These are phyloP conservation scores for Fraxinus baroniana DNA, from an alignment of 305 asterid species.

Conservation along the genomic window DNA sequence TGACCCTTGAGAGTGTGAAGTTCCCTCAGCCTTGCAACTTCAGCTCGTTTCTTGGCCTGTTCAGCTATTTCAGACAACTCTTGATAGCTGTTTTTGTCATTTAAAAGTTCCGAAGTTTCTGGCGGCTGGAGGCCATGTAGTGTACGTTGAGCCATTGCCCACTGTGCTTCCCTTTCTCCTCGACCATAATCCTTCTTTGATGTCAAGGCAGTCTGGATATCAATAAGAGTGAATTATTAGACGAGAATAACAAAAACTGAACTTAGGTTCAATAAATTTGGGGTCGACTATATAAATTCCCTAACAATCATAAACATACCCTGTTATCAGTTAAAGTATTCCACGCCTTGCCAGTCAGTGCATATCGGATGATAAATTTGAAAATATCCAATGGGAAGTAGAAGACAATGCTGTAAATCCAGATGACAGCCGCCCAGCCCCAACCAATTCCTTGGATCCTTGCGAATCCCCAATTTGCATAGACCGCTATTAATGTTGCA, in stretches of 20 bases:
- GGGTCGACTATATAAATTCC: no score
- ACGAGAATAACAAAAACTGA: background rate
- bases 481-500: constrained; percentile 51
- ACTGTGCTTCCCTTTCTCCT: constrained; percentile 76
- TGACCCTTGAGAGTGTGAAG: constrained; percentile 55
- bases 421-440: constrained; percentile 59
- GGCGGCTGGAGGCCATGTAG: constrained; percentile 64
- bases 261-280: background rate
- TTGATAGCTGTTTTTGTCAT: constrained; percentile 31
- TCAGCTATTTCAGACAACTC: constrained; percentile 53
- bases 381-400: constrained; percentile 52
- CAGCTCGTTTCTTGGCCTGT: constrained; percentile 55
- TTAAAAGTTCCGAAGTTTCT: constrained; percentile 31
- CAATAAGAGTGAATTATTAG: background rate
- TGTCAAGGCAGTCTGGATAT: constrained; percentile 55
- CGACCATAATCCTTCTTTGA: constrained; percentile 58
- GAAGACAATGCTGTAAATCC: constrained; percentile 48
- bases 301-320: constrained; percentile 20
- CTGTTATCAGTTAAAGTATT: constrained; percentile 32
- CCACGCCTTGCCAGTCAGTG: constrained; percentile 62
- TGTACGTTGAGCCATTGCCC: constrained; percentile 78
- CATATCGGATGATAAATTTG: constrained; percentile 48
- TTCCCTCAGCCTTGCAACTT: constrained; percentile 54
- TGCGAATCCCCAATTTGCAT: constrained; percentile 34
- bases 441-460: constrained; percentile 46